These are phyloP conservation scores for Glycine soja DNA, from an alignment of 306 rosid genomes.

Conservation along the genomic window DNA sequence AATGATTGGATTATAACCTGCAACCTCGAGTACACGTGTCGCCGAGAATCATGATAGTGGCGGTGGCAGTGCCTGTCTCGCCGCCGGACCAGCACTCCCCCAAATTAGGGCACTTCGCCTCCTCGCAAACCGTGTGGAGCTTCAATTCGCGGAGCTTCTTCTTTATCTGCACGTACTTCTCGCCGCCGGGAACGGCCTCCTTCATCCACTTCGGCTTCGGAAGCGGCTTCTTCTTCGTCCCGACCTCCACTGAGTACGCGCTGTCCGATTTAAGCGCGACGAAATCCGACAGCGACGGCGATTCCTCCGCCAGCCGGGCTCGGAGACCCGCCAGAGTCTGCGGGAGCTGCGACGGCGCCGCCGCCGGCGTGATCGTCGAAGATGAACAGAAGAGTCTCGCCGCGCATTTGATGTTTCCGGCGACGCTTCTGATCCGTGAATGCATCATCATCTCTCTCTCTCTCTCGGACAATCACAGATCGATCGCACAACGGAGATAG, in stretches of 20 bases:
- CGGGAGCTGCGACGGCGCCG: constrained; percentile 58
- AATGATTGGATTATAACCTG: constrained; percentile 60
- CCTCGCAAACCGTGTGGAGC: constrained; percentile 97
- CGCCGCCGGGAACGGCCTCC: constrained; percentile 94
- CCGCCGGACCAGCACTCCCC: constrained; percentile 99
- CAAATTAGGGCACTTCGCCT: constrained; percentile 90
- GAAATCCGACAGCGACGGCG: constrained; percentile 67
- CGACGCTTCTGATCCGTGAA: constrained; percentile 53
- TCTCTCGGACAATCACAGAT: constrained; percentile 40
- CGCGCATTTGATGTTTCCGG: constrained; percentile 57
- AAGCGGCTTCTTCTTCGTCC: constrained; percentile 95
- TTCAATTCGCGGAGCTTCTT: constrained; percentile 92
- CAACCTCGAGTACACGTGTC: constrained; percentile 99
- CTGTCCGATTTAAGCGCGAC: constrained; percentile 53
- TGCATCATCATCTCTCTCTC: constrained; percentile 54
- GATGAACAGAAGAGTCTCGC: constrained; percentile 64
- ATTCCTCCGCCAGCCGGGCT: constrained; percentile 75
- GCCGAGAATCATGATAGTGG: constrained; percentile 97
- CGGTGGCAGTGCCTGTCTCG: constrained; percentile 97
- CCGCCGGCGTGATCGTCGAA: constrained; percentile 26
- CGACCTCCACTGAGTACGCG: constrained; percentile 88
- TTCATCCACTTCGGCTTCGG: constrained; percentile 99
- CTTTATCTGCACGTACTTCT: constrained; percentile 96
- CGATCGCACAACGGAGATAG: constrained; percentile 38
- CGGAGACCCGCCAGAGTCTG: constrained; percentile 81